These are phyloP conservation scores for Paraphysoderma sedebokerense DNA, from an alignment of 371 early-diverging fungal genomes.

Conservation along the genomic window DNA sequence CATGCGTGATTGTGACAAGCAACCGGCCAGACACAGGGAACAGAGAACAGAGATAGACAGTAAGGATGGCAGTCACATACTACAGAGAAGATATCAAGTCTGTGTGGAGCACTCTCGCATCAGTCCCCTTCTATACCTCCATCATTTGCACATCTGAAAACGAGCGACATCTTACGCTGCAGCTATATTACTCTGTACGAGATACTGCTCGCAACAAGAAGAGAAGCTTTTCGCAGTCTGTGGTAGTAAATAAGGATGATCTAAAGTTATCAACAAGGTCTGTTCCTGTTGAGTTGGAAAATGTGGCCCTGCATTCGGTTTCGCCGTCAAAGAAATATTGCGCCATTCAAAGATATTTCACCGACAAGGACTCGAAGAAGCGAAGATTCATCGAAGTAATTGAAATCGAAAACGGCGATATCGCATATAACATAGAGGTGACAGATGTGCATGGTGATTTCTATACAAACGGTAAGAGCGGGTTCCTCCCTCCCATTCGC, in stretches of 20 bases:
- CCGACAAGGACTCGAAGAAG: slow-evolving; percentile 16
- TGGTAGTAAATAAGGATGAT: slow-evolving; percentile 13
- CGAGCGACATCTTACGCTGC: no score
- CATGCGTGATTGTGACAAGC: no score
- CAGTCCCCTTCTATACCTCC: no score
- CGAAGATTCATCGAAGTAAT: slow-evolving; percentile 30
- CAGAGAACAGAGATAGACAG: no score
- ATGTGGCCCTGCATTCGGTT: slow-evolving; percentile 4
- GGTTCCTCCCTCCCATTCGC: not conserved
- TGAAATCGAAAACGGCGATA: slow-evolving; percentile 7
- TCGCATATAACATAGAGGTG: slow-evolving; percentile 26
- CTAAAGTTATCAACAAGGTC: slow-evolving; percentile 12
- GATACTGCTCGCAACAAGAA: slow-evolving; percentile 24
- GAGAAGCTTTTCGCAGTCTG: slow-evolving; percentile 15
- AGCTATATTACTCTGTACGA: no score
- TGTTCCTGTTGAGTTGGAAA: slow-evolving; percentile 3
- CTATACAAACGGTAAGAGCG: slow-evolving; percentile 30
- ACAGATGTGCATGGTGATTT: slow-evolving; percentile 37
- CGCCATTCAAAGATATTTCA: slow-evolving; percentile 11
- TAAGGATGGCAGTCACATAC: no score
- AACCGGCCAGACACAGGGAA: no score
- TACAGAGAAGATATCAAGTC: no score
- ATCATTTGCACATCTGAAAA: no score
- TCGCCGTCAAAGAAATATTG: slow-evolving; percentile 7
- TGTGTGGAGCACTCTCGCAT: no score